Evolutionary conservation across 164 flowering plant species (phyloP).

Genomic region (Nelumbo lutea): DNA sequence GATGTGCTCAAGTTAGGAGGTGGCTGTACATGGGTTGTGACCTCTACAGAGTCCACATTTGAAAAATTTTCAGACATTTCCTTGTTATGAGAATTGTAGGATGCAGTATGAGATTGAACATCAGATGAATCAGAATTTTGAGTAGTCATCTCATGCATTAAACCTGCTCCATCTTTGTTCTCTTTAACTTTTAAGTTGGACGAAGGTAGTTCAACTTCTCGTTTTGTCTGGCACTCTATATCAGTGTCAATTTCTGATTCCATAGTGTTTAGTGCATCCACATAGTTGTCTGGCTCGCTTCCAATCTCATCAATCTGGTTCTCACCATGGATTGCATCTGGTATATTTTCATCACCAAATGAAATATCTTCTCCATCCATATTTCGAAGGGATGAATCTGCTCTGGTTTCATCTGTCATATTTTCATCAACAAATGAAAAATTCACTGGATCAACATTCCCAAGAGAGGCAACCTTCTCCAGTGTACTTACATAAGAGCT

Average conservation of each 20-base stretch:
- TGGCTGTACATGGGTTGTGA: constrained; percentile 16
- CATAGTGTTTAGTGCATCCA: constrained; percentile 86
- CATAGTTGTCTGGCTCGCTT: constrained; percentile 64
- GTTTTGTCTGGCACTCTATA: constrained; percentile 46
- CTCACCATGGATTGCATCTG: constrained; percentile 16
- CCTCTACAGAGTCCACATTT: constrained; percentile 18
- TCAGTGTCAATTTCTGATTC: constrained; percentile 81
- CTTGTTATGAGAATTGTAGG: constrained; percentile 18
- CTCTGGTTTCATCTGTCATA: constrained; percentile 13
- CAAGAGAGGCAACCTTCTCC: constrained; percentile 18
- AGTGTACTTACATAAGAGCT: constrained; percentile 17
- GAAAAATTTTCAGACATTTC: constrained; percentile 15
- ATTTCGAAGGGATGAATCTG: constrained; percentile 2
- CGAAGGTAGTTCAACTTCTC: constrained; percentile 29
- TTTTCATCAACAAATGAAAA: constrained; percentile 21
- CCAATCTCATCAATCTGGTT: constrained; percentile 47
- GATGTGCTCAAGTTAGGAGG: constrained; percentile 13
- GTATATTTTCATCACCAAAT: constrained; percentile 21
- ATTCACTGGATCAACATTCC: constrained; percentile 20
- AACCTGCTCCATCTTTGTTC: constrained; percentile 16
- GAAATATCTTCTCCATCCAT: constrained; percentile 21
- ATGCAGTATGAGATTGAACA: constrained; percentile 22
- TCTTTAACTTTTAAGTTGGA: constrained; percentile 20
- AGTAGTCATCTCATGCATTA: constrained; percentile 3
- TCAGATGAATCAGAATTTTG: constrained; percentile 21